phyloP scores from a whole-genome alignment of 192 early-diverging fungal genomes.

The Entophlyctis luteolus region DNA sequence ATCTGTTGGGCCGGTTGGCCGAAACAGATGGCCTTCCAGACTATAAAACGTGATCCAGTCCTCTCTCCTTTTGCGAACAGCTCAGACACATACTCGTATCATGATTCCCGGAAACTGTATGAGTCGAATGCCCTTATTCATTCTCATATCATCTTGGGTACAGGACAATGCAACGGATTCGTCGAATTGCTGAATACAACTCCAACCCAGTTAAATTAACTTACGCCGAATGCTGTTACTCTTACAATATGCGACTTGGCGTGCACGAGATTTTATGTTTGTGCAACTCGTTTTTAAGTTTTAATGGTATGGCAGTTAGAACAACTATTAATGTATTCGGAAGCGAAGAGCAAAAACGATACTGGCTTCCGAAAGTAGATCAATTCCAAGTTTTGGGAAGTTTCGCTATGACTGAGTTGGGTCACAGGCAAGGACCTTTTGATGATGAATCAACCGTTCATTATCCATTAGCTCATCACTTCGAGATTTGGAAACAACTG shows the following conservation, averaged over 20 bases:
- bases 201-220: conserved; percentile 16
- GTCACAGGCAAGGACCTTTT: conserved; percentile 39
- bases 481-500: conserved; percentile 61
- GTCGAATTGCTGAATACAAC: conserved; percentile 2
- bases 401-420: conserved; percentile 68
- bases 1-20: too few relatives aligned
- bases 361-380: conserved; percentile 51
- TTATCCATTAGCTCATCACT: conserved; percentile 36
- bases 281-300: too few relatives aligned
- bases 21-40: conserved; percentile 33
- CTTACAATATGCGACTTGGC: conserved; percentile 58
- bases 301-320: too few relatives aligned
- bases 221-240: conserved; percentile 51
- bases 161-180: conserved; percentile 21
- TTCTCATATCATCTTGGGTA: too few relatives aligned
- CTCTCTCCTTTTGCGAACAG: background rate
- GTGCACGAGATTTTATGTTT: conserved; percentile 60
- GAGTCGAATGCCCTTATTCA: too few relatives aligned
- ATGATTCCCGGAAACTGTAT: background rate
- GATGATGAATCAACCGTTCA: background rate
- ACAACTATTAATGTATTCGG: conserved; percentile 56
- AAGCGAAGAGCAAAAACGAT: conserved; percentile 51
- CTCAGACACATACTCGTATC: conserved; percentile 1
- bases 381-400: conserved; percentile 58
- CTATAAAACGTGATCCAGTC: conserved; percentile 23